Evolutionary conservation across 257 asterid genomes (phyloP).

Genomic region (Solanum pinnatisectum): DNA sequence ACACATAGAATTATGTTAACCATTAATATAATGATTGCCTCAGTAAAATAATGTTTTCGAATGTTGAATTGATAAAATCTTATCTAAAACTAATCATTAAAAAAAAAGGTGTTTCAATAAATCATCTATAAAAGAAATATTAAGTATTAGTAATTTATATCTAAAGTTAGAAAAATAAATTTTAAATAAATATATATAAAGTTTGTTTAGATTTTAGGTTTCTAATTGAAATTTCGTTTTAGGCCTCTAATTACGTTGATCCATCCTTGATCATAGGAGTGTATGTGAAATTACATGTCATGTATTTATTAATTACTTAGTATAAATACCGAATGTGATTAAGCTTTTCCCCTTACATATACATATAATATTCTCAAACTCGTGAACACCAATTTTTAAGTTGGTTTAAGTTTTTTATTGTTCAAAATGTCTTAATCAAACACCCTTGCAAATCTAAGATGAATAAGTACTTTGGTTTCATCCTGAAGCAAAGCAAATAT

Average conservation of each 20-base stretch:
- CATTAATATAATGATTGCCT: not conserved
- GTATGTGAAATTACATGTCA: too few species aligned
- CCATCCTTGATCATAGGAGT: accelerated
- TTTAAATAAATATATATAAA: too few species aligned
- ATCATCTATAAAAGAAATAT: too few species aligned
- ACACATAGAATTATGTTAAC: not conserved
- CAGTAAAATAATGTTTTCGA: too few species aligned
- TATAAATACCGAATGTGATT: not conserved
- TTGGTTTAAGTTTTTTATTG: too few species aligned
- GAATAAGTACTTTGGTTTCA: not conserved
- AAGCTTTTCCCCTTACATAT: not conserved
- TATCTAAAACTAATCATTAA: too few species aligned
- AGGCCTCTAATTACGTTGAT: too few species aligned
- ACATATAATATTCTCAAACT: too few species aligned
- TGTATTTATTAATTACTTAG: too few species aligned
- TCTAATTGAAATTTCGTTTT: not conserved
- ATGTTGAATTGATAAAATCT: too few species aligned
- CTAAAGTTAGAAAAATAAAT: not conserved
- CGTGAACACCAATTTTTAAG: accelerated
- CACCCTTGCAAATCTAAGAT: not conserved
- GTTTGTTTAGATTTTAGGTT: not conserved
- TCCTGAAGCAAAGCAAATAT: not conserved
- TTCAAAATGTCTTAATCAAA: too few species aligned
- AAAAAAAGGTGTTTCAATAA: too few species aligned
- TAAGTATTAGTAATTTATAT: not conserved